Conservation (phyloP, 2,329 filamentous ascomycete species). For the Beauveria asiatica region DNA sequence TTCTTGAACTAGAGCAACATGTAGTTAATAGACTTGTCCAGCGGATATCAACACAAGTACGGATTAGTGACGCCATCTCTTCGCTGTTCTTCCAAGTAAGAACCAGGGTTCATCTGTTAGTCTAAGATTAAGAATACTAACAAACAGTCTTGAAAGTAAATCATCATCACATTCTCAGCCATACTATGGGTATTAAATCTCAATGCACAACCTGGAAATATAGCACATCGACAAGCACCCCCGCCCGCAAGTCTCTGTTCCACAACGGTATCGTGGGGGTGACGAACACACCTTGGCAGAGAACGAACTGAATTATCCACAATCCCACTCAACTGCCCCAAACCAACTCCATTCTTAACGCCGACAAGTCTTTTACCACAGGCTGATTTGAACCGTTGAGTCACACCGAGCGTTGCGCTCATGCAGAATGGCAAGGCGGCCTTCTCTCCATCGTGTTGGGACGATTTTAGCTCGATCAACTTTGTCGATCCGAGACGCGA, state of each 20-base stretch:
- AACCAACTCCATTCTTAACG: background rate
- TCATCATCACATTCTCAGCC: too few species aligned
- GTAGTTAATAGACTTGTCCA: too few species aligned
- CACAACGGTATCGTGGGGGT: background rate
- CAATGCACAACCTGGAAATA: background rate
- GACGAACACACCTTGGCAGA: background rate
- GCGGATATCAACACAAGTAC: too few species aligned
- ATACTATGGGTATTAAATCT: background rate
- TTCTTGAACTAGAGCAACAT: too few species aligned
- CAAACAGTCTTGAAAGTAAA: too few species aligned
- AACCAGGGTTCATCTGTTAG: too few species aligned
- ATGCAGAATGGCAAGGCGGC: background rate
- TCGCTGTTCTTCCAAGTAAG: too few species aligned
- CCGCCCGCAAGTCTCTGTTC: background rate
- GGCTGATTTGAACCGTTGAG: background rate
- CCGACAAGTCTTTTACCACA: background rate
- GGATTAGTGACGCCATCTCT: too few species aligned
- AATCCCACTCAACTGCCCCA: background rate
- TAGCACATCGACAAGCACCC: too few species aligned
- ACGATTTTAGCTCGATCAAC: background rate
- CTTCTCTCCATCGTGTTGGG: background rate
- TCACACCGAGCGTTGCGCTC: background rate
- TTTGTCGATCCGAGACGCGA: background rate
- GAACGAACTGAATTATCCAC: background rate
- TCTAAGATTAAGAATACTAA: too few species aligned